Conservation (phyloP, 306 rosid species). For the Gastrolobium villosum region DNA sequence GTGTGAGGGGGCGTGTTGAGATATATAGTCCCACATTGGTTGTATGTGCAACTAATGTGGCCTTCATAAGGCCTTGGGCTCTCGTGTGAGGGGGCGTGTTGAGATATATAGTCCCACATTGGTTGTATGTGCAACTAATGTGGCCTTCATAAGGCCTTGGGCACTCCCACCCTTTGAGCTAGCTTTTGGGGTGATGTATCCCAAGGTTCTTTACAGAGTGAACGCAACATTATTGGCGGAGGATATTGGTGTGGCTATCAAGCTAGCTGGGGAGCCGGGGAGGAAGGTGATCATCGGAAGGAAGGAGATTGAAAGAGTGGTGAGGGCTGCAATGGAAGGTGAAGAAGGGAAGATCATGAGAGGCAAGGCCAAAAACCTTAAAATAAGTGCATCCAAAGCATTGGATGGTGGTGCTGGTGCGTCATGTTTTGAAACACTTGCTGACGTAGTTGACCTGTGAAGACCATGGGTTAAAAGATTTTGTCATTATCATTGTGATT, state of each 20-base stretch:
- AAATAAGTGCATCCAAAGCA: slow-evolving; percentile 44
- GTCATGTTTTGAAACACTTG: slow-evolving; percentile 42
- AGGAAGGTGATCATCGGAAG: slow-evolving; percentile 34
- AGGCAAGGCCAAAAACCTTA: slow-evolving; percentile 11
- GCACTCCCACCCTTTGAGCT: too few species aligned
- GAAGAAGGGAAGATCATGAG: slow-evolving; percentile 50
- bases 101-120: too few species aligned
- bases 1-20: too few species aligned
- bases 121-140: too few species aligned
- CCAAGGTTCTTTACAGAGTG: too few species aligned
- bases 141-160: too few species aligned
- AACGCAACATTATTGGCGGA: slow-evolving; percentile 55
- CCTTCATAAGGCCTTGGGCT: too few species aligned
- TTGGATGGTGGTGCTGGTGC: slow-evolving; percentile 13
- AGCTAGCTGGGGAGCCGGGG: background rate
- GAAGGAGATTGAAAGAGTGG: slow-evolving; percentile 54
- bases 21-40: too few species aligned
- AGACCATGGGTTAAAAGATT: background rate
- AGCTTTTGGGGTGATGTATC: too few species aligned
- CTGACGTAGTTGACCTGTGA: background rate
- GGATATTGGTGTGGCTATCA: slow-evolving; percentile 47
- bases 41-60: too few species aligned
- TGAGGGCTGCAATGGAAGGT: slow-evolving; percentile 51
- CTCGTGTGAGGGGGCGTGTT: too few species aligned
- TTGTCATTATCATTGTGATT: background rate